Evolutionary conservation across 1,284 basidiomycete species (phyloP), one percentile per base, ranked within the genome.

Genomic region (Trichosporon asahii): DNA sequence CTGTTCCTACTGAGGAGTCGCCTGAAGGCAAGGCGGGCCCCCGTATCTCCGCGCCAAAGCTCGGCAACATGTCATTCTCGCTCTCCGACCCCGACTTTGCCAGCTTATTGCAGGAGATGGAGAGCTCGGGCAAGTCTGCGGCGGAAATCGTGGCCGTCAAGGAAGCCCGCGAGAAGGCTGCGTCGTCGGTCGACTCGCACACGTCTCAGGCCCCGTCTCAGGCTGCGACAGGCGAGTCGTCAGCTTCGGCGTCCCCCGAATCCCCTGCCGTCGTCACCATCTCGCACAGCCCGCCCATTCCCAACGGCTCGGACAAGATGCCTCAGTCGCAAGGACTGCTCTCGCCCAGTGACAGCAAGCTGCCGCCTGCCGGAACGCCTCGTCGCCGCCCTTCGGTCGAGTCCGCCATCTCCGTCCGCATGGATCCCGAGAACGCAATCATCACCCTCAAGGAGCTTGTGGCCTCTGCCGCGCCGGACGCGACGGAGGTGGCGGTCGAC

Each of bases 401-500:
- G 53, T 79, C 78, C 37, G 76, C 74, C 18, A 69, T 74, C 18
- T 80, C 78, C 1, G 67, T 80, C 49, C 70, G 78, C 1, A 69
- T 77, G 8, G 79, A 73, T 3, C 72, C 74, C 12, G 78, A 79
- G 37, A 75, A 74, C 29, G 75, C 78, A 3, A 77, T 80, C 53
- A 40, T 68, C 5, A 37, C 67, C 3, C 64, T 82, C 7, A 75
- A 76, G 4, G 78, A 79, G 23, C 86, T 89, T 14, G 80, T 94
- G 49, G 83, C 86, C 1, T 87, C 89, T 70, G 89, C 91, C 8
- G 88, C 86, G 72, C 88, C 89, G 64, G 86, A 87, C 66, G 88
- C 88, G 3, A 85, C 86, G 66, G 89, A 89, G 66, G 85, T 95
- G 44, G 88, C 88, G 76, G 85, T 98, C 49, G 93, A 95, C 75